Percentiles rank a stretch among this genome's conserved stretches.
These are phyloP conservation scores for Pilasporangium apinafurcum DNA, from an alignment of 352 stramenopile genomes.

Conservation along the genomic window DNA sequence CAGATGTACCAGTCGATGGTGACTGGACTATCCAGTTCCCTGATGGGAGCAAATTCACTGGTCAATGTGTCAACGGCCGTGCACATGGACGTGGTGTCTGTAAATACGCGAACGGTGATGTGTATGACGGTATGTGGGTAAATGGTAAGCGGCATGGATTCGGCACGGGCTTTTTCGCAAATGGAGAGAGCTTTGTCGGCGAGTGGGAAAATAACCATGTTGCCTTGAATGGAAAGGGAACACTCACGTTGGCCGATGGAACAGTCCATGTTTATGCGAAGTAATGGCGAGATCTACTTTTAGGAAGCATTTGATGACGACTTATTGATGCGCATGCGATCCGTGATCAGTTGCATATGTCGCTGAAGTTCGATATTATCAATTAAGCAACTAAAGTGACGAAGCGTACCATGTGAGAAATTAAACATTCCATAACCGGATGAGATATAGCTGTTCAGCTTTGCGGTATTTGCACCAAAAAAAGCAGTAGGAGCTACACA, in stretches of 20 bases:
- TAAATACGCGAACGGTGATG: conserved; percentile 77
- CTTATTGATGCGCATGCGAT: not conserved
- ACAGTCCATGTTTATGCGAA: conserved; percentile 65
- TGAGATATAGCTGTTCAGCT: no score
- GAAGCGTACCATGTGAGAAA: no score
- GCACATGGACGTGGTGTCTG: conserved; percentile 67
- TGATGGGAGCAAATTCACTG: conserved; percentile 70
- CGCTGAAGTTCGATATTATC: no score
- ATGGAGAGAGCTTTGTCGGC: conserved; percentile 65
- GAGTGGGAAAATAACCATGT: conserved; percentile 83
- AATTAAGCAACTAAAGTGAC: no score
- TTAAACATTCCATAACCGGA: no score
- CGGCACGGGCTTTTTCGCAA: conserved; percentile 65
- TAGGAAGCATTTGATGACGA: no score
- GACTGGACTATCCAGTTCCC: conserved; percentile 78
- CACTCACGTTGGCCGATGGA: conserved; percentile 62
- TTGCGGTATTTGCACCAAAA: no score
- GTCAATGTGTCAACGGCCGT: conserved; percentile 48
- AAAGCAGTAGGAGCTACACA: no score
- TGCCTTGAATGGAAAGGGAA: conserved; percentile 59
- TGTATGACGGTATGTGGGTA: conserved; percentile 83
- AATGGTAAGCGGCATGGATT: conserved; percentile 68
- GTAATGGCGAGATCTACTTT: no score
- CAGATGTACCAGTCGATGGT: conserved; percentile 49
- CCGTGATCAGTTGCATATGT: no score